Evolutionary conservation across 345 rosid species (phyloP).

Genomic region (Laguncularia racemosa): DNA sequence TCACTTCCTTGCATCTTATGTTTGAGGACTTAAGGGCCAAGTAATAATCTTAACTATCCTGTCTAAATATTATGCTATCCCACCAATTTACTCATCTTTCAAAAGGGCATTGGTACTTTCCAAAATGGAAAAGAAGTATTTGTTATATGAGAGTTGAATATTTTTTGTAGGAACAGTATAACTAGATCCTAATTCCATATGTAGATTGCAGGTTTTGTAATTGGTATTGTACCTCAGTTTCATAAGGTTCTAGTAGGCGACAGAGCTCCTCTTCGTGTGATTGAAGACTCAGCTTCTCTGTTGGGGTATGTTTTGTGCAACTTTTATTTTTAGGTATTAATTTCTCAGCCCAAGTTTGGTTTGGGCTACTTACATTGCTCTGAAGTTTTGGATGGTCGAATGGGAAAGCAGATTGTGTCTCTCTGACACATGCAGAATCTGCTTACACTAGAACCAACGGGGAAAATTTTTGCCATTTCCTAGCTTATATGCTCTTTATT

Average conservation of each 20-base stretch:
- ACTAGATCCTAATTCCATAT: background rate
- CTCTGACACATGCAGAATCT: no score
- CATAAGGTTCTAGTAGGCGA: slow-evolving; percentile 21
- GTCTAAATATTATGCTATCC: no score
- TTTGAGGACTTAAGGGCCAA: no score
- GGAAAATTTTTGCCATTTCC: no score
- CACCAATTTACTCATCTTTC: no score
- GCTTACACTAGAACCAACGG: no score
- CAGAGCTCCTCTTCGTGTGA: slow-evolving; percentile 30
- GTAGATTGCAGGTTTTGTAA: slow-evolving; percentile 23
- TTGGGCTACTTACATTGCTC: background rate
- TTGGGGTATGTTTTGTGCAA: slow-evolving; percentile 20
- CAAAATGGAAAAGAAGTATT: background rate
- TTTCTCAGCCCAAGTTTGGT: background rate
- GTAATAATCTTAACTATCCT: no score
- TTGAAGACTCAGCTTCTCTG: slow-evolving; percentile 22
- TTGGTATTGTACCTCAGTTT: slow-evolving; percentile 22
- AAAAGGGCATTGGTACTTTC: no score
- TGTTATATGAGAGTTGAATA: background rate
- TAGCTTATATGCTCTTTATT: no score
- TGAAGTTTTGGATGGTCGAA: no score
- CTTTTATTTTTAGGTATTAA: background rate
- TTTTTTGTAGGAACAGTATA: background rate
- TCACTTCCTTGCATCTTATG: no score
- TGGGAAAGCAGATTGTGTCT: no score